Conservation (phyloP, 139 green algal genomes). For the Haematococcus lacustris region DNA sequence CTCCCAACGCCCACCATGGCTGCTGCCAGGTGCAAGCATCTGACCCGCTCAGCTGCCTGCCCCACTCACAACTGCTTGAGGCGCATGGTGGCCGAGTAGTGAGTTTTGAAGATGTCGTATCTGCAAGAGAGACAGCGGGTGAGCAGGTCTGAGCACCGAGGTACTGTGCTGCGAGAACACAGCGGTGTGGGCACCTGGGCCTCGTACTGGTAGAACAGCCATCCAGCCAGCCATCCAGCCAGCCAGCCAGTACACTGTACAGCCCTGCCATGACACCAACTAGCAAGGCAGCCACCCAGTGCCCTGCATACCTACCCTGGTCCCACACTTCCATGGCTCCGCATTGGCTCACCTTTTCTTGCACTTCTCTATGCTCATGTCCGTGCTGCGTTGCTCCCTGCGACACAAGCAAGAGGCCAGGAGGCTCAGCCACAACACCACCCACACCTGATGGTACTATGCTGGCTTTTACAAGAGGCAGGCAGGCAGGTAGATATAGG, state of each 20-base stretch:
- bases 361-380: slow-evolving; percentile 58
- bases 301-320: not conserved
- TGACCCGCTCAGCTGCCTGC: not conserved
- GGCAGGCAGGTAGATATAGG: no score
- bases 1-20: no score
- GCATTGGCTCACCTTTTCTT: slow-evolving; percentile 55
- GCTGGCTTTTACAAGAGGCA: no score
- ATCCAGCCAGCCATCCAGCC: not conserved
- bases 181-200: not conserved
- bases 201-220: not conserved
- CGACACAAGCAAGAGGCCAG: not conserved
- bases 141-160: not conserved
- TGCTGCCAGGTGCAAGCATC: not conserved
- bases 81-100: slow-evolving; percentile 67
- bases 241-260: not conserved
- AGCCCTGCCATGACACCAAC: not conserved
- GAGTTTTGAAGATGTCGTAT: slow-evolving; percentile 53
- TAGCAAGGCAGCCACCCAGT: not conserved
- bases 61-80: slow-evolving; percentile 56
- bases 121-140: slow-evolving; percentile 8
- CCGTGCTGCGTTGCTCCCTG: slow-evolving; percentile 48
- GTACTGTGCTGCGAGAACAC: not conserved
- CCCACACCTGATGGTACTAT: no score
- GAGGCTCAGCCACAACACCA: no score
- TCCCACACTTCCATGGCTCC: slow-evolving; percentile 14